Percentiles rank a stretch among this genome's conserved stretches.
Evolutionary conservation across 179 eudicot species (phyloP).

Genomic region (Nepenthes alata): DNA sequence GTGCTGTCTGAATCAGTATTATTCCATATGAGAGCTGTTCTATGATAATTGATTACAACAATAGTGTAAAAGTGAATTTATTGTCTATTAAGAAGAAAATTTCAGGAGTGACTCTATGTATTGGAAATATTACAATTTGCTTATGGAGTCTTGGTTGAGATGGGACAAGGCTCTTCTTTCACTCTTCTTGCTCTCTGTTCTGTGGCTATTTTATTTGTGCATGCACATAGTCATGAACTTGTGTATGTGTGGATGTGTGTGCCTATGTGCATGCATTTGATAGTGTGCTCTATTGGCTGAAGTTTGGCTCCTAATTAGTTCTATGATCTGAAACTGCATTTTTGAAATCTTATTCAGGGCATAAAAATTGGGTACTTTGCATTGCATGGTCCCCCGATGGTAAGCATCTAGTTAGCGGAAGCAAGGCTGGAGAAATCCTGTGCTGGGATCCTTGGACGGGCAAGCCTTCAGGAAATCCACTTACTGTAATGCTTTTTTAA

Average conservation of each 20-base stretch:
- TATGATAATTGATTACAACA: no score
- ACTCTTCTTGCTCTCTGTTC: no score
- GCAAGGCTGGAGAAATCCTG: slow-evolving; percentile 84
- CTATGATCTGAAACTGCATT: not conserved
- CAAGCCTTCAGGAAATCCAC: slow-evolving; percentile 62
- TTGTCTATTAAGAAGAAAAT: no score
- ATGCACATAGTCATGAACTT: no score
- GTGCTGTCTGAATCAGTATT: no score
- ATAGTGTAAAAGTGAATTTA: no score
- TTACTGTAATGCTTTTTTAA: slow-evolving; percentile 34
- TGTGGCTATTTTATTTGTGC: no score
- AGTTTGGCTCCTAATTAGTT: not conserved
- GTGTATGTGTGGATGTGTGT: not conserved
- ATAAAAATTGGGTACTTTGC: slow-evolving; percentile 94
- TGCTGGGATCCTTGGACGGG: slow-evolving; percentile 96
- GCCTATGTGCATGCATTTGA: not conserved
- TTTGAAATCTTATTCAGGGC: slow-evolving; percentile 36
- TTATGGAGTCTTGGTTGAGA: no score
- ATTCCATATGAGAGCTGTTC: no score
- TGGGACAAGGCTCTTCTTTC: no score
- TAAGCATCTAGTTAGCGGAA: slow-evolving; percentile 90
- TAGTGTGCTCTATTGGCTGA: not conserved
- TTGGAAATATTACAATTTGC: no score
- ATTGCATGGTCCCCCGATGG: slow-evolving; percentile 99
- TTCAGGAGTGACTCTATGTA: no score